Percentiles rank a stretch among this genome's conserved stretches.
Evolutionary conservation across 1,284 basidiomycete genomes (phyloP).

Genomic region (Cryptococcus wingfieldii): DNA sequence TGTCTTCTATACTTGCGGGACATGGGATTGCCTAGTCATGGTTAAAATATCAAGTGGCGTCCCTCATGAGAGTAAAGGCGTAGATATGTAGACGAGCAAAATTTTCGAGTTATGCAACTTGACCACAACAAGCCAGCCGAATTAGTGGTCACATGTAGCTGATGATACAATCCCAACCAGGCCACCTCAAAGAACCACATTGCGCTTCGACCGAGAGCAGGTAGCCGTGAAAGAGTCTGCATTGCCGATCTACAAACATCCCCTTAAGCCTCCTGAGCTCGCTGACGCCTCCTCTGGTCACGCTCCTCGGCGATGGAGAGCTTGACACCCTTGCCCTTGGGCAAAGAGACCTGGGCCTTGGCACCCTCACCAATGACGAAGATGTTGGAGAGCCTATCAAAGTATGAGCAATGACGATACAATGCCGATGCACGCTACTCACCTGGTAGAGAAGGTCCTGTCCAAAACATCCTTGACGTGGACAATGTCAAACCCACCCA

Average conservation of each 20-base stretch:
- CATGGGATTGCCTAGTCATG: no score
- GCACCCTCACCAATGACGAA: slow-evolving; percentile 93
- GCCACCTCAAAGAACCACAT: no score
- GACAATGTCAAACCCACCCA: slow-evolving; percentile 96
- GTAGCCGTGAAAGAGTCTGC: slow-evolving; percentile 5
- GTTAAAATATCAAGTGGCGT: no score
- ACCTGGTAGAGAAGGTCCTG: slow-evolving; percentile 93
- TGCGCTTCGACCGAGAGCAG: no score
- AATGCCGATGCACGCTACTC: slow-evolving; percentile 30
- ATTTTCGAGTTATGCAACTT: no score
- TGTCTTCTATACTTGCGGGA: no score
- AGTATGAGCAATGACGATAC: neutral
- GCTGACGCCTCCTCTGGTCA: slow-evolving; percentile 43
- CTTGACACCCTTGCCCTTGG: slow-evolving; percentile 84
- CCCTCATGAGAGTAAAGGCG: no score
- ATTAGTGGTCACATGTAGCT: no score
- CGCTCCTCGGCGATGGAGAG: slow-evolving; percentile 47
- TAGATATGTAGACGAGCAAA: no score
- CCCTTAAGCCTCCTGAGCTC: slow-evolving; percentile 40
- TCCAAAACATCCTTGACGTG: slow-evolving; percentile 96
- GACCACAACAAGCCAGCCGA: neutral
- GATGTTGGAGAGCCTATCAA: slow-evolving; percentile 81
- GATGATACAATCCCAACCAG: neutral
- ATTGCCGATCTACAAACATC: slow-evolving; percentile 8
- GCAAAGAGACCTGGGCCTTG: slow-evolving; percentile 96